These are phyloP conservation scores for Poa annua DNA, from an alignment of 176 grass and related monocot species.

Conservation along the genomic window DNA sequence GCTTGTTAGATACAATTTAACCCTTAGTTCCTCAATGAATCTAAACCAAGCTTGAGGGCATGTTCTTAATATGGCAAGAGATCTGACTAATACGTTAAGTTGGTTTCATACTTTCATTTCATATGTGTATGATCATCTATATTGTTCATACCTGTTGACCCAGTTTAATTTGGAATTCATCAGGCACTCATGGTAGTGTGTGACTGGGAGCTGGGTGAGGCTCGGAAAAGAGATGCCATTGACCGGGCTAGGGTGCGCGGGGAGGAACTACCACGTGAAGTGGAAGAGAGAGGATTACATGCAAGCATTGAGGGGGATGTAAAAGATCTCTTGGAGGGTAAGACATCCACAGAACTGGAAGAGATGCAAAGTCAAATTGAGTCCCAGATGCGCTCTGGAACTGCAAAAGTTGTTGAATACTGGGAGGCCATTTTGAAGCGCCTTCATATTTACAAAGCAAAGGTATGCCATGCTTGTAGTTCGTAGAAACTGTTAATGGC, in stretches of 20 bases:
- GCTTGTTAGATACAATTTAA: slow-evolving; percentile 16
- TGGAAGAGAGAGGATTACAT: slow-evolving; percentile 96
- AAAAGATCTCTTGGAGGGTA: slow-evolving; percentile 86
- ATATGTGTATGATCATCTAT: slow-evolving; percentile 2
- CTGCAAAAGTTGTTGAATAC: slow-evolving; percentile 98
- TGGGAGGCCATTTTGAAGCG: slow-evolving; percentile 95
- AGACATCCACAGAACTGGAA: slow-evolving; percentile 71
- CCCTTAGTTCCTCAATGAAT: slow-evolving; percentile 23
- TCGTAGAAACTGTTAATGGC: slow-evolving; percentile 14
- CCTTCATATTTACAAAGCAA: slow-evolving; percentile 97
- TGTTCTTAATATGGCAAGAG: slow-evolving; percentile 8
- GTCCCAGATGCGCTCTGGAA: slow-evolving; percentile 92
- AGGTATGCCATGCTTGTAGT: slow-evolving; percentile 64
- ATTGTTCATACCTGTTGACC: slow-evolving; percentile 28
- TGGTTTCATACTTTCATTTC: not conserved
- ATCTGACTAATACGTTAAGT: not conserved
- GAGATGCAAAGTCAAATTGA: slow-evolving; percentile 93
- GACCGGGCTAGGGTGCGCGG: slow-evolving; percentile 97
- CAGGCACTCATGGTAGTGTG: slow-evolving; percentile 94
- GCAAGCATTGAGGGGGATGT: slow-evolving; percentile 91
- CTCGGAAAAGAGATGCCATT: slow-evolving; percentile 80
- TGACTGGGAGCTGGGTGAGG: slow-evolving; percentile 88
- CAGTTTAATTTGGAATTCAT: slow-evolving; percentile 38
- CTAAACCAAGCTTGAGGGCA: slow-evolving; percentile 14
- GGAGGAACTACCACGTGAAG: slow-evolving; percentile 87